Conservation (phyloP, 2,329 filamentous ascomycete species). For the Endothia cerciana region DNA sequence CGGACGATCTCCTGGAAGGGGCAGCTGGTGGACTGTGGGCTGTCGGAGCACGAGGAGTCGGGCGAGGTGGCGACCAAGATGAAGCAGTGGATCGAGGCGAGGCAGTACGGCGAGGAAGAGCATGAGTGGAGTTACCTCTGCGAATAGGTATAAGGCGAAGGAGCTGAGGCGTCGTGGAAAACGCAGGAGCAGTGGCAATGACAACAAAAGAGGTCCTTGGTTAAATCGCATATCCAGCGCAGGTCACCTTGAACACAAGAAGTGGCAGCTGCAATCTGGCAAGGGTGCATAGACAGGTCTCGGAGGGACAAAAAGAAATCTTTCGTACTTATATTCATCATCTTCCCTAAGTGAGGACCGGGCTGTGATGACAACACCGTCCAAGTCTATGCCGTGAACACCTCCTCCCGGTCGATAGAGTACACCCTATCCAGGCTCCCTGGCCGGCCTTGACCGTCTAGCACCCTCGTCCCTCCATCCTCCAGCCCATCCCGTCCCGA, state of each 20-base stretch:
- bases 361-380: constrained; percentile 16
- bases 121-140: constrained; percentile 82
- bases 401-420: constrained; percentile 9
- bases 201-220: not conserved
- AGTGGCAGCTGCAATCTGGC: not conserved
- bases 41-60: constrained; percentile 81
- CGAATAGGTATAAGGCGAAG: constrained; percentile 29
- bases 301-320: constrained; percentile 24
- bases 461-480: not conserved
- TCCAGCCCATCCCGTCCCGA: constrained; percentile 3
- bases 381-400: constrained; percentile 23
- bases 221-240: not conserved
- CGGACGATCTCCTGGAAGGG: constrained; percentile 89
- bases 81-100: constrained; percentile 95
- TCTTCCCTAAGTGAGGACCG: constrained; percentile 11
- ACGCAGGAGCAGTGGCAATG: not conserved
- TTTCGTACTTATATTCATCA: constrained; percentile 22
- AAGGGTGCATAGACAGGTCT: constrained; percentile 15
- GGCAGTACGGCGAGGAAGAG: constrained; percentile 92
- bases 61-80: constrained; percentile 83
- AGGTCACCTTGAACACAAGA: not conserved
- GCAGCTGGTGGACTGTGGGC: constrained; percentile 77
- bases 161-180: not conserved
- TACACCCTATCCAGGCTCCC: constrained; percentile 12
- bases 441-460: constrained; percentile 2